Conservation (phyloP, 73 alveolate genomes). For the Paramecium bursaria region DNA sequence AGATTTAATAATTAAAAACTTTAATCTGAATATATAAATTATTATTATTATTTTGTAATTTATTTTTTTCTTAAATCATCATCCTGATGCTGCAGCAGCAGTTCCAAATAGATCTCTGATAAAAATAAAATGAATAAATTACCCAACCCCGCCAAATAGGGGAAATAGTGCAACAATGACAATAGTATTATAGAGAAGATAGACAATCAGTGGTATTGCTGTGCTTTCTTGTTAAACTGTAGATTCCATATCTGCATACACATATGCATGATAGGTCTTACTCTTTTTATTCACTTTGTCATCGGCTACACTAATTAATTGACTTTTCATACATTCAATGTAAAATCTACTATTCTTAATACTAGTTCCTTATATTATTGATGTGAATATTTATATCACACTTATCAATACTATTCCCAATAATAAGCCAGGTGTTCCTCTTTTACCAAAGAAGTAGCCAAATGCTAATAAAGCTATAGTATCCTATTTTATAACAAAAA, state of each 20-base stretch:
- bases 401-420: slow-evolving; percentile 6
- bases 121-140: too few relatives aligned
- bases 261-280: slow-evolving; percentile 10
- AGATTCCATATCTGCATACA: slow-evolving; percentile 28
- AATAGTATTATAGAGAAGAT: slow-evolving; percentile 19
- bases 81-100: too few relatives aligned
- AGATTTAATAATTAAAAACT: too few relatives aligned
- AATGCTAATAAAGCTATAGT: slow-evolving; percentile 18
- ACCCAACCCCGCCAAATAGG: slow-evolving; percentile 50
- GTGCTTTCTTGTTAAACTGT: slow-evolving; percentile 52
- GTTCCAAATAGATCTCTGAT: too few relatives aligned
- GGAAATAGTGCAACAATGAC: slow-evolving; percentile 25
- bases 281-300: slow-evolving; percentile 45
- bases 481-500: not conserved
- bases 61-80: too few relatives aligned
- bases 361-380: not conserved
- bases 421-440: slow-evolving; percentile 44
- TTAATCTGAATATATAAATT: too few relatives aligned
- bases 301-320: slow-evolving; percentile 1
- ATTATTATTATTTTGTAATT: too few relatives aligned
- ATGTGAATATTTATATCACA: not conserved
- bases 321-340: slow-evolving; percentile 20
- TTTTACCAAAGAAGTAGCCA: slow-evolving; percentile 53
- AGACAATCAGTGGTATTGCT: slow-evolving; percentile 56
- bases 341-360: slow-evolving; percentile 28